Evolutionary conservation across 148 eudicot species (phyloP), one percentile per base, ranked within the genome.

Genomic region (Dianthus caryophyllus): DNA sequence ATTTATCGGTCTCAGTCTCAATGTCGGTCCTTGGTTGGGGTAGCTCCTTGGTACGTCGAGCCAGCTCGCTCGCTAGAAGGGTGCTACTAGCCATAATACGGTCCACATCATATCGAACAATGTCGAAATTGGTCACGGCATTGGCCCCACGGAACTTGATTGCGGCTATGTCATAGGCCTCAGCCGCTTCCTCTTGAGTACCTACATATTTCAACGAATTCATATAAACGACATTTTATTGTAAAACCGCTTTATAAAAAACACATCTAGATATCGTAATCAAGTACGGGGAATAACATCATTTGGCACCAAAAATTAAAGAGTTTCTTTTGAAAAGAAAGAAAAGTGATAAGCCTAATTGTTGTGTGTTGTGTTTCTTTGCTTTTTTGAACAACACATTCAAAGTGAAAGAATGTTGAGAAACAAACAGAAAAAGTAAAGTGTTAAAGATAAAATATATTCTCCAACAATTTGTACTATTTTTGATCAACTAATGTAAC

Each of bases 141-240:
- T 77, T 89, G 7, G 71, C 76, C 17, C 98, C 96, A 8, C 98
- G 81, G 56, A 92, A 92, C 65, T 92, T 92, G 20, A 92, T 92
- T 0, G 98, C 98, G 0, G 98, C 98, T 16, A 92, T 78, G 63
- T 91, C 97, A 57, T 92, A 92, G 24, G 98, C 98, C 82, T 92
- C 98, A 25, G 98, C 98, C 24, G 98, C 98, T 75, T 92, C 98
- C 79, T 92, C 97, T 67, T 92, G 98, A 51, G 98, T 92, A 67
- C 89, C 98, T 92, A 68, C 22, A 25, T 41, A 6, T 41, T 22
- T 24, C 49, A 44, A 41, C 67, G 43, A 39, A 59, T 20, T 33
- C 38, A 33, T 33, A 33, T 33, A 33, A 33, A 33, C 7, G 38
- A 33, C 38, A 33, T 33, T 33, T 33, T 7, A 33, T 33, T 33